Conservation (phyloP, 148 eudicot species). For the Rhododendron ovatum region DNA sequence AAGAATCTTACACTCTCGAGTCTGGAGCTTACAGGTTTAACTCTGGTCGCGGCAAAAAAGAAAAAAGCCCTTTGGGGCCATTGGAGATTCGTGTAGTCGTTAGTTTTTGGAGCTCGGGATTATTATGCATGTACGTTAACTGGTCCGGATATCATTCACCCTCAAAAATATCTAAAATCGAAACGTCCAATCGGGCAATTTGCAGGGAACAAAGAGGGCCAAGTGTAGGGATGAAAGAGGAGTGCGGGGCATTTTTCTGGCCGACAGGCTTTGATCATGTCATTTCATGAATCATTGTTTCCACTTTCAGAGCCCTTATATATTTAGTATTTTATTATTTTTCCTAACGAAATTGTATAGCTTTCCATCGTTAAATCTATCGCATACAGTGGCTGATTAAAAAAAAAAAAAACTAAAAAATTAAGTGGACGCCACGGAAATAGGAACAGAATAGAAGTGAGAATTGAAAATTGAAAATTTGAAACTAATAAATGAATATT, state of each 20-base stretch:
- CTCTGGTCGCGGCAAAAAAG: background rate
- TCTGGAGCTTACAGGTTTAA: background rate
- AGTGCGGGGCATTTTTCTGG: conserved; percentile 14
- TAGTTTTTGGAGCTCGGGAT: background rate
- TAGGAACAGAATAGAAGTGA: background rate
- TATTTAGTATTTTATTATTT: background rate
- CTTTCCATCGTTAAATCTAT: background rate
- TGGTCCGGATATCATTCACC: background rate
- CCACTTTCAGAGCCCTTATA: conserved; percentile 2
- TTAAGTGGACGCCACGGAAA: too few species aligned
- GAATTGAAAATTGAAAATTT: too few species aligned
- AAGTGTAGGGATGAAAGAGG: conserved; percentile 14
- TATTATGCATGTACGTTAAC: background rate
- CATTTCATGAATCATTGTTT: conserved; percentile 18
- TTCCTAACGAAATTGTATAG: background rate
- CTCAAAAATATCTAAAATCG: background rate
- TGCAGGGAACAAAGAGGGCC: background rate
- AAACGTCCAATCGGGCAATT: background rate
- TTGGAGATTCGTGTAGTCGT: background rate
- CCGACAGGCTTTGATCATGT: conserved; percentile 18
- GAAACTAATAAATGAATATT: too few species aligned
- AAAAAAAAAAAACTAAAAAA: background rate
- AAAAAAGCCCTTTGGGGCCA: too few species aligned
- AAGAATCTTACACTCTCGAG: background rate
- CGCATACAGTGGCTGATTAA: background rate